These are phyloP conservation scores for Coemansia asiatica DNA, from an alignment of 192 early-diverging fungal species.

Conservation along the genomic window DNA sequence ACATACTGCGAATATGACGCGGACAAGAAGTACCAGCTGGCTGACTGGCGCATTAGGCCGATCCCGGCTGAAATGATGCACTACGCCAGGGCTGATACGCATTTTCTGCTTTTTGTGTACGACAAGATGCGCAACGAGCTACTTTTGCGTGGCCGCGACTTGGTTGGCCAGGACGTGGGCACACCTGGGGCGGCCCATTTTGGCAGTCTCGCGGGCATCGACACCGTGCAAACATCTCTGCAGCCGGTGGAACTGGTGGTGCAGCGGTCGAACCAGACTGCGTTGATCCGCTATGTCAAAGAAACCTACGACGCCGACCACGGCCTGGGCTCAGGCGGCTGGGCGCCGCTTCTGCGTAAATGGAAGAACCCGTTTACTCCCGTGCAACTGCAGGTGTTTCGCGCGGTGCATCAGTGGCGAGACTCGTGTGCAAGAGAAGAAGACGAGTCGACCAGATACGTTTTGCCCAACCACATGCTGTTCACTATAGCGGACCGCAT, in stretches of 20 bases:
- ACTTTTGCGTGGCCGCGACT: constrained; percentile 43
- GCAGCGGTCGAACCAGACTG: constrained; percentile 67
- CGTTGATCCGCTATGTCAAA: constrained; percentile 74
- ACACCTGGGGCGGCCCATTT: constrained; percentile 19
- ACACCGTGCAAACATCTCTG: constrained; percentile 16
- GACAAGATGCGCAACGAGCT: constrained; percentile 89
- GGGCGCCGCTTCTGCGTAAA: constrained; percentile 68
- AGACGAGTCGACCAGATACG: constrained; percentile 87
- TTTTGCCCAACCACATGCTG: constrained; percentile 90
- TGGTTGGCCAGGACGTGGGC: constrained; percentile 54
- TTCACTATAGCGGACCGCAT: constrained; percentile 68
- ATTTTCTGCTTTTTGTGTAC: constrained; percentile 93
- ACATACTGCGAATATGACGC: constrained; percentile 76
- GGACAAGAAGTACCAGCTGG: constrained; percentile 93
- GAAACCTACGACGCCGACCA: constrained; percentile 78
- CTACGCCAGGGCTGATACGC: constrained; percentile 94
- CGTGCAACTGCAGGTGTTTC: constrained; percentile 76
- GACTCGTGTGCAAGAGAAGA: constrained; percentile 88
- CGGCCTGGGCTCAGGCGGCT: constrained; percentile 79
- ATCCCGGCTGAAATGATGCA: constrained; percentile 86
- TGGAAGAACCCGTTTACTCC: constrained; percentile 58
- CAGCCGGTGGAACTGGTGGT: constrained; percentile 49
- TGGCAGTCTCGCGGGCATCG: constrained; percentile 51
- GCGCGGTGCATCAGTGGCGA: constrained; percentile 90
- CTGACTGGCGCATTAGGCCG: constrained; percentile 98